Percentiles rank a stretch among this genome's conserved stretches.
Evolutionary conservation across 805 yeast species (phyloP).

Genomic region (Cyberlindnera petersonii): DNA sequence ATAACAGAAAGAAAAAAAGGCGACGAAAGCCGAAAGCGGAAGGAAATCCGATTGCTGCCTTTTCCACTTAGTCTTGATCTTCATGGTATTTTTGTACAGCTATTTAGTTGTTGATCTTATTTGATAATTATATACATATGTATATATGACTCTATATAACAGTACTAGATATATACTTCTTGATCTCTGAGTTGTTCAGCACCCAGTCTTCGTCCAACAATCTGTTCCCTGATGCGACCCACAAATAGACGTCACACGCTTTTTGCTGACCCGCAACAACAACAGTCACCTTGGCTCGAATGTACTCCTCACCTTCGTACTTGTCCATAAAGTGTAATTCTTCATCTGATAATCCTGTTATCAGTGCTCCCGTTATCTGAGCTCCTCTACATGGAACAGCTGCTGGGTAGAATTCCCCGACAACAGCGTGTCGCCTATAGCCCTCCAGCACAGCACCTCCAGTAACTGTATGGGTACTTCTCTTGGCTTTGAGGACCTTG

Average conservation of each 20-base stretch:
- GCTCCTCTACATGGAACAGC: constrained; percentile 2
- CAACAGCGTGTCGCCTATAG: constrained; percentile 6
- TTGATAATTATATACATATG: too few relatives aligned
- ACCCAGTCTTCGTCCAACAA: constrained; percentile 8
- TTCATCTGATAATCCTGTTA: constrained; percentile 5
- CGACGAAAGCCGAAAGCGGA: not conserved
- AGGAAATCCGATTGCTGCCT: not conserved
- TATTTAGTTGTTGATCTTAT: too few relatives aligned
- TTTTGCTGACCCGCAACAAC: not conserved
- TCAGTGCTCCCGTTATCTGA: constrained; percentile 7
- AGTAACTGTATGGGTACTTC: not conserved
- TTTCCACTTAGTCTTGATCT: too few relatives aligned
- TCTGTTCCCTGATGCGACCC: constrained; percentile 4
- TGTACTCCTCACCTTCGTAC: constrained; percentile 15
- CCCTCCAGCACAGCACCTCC: constrained; percentile 2
- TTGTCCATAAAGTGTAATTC: constrained; percentile 11
- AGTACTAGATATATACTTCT: constrained; percentile 4
- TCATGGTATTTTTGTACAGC: too few relatives aligned
- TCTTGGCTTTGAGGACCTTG: constrained; percentile 3
- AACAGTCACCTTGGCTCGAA: constrained; percentile 3
- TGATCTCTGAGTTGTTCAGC: constrained; percentile 1
- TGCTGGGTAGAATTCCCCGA: constrained; percentile 14
- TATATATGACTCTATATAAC: not conserved
- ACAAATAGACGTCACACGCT: constrained; percentile 7
- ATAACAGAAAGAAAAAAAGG: not conserved